Percentiles rank a stretch among this genome's conserved stretches.
Conservation (phyloP, 257 asterid genomes). For the Penstemon davidsonii region DNA sequence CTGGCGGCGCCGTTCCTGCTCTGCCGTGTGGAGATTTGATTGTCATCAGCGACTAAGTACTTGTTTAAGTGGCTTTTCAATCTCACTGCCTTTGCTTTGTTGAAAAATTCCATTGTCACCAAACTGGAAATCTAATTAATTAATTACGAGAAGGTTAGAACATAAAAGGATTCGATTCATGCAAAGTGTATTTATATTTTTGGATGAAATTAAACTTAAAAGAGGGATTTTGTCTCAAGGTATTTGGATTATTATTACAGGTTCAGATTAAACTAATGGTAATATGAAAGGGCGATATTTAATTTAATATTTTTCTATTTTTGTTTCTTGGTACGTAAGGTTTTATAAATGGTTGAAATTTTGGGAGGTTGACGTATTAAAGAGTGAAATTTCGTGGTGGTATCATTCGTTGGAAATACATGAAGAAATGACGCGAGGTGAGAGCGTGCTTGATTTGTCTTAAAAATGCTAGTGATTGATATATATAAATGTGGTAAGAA, state of each 20-base stretch:
- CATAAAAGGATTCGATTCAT: neutral
- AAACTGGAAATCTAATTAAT: neutral
- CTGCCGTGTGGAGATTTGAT: conserved; percentile 63
- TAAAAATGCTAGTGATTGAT: neutral
- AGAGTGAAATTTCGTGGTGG: conserved; percentile 35
- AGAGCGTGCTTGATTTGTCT: conserved; percentile 1
- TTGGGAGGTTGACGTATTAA: conserved; percentile 29
- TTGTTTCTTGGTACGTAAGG: conserved; percentile 32
- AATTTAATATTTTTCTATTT: neutral
- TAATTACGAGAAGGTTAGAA: neutral
- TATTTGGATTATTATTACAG: conserved; percentile 10
- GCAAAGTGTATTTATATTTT: neutral
- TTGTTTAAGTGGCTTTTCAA: conserved; percentile 72
- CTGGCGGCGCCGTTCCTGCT: conserved; percentile 60
- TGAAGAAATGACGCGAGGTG: conserved; percentile 12
- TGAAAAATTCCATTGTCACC: conserved; percentile 63
- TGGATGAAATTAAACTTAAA: conserved; percentile 16
- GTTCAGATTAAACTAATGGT: conserved; percentile 7
- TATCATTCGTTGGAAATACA: conserved; percentile 3
- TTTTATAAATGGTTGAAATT: conserved; percentile 26
- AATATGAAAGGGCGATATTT: neutral
- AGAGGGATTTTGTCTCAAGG: conserved; percentile 32
- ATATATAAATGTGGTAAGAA: neutral
- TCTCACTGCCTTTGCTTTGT: conserved; percentile 55
- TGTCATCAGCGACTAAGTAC: conserved; percentile 81